phyloP scores from a whole-genome alignment of 208 protist genomes.

The Acanthamoeba castellanii region DNA sequence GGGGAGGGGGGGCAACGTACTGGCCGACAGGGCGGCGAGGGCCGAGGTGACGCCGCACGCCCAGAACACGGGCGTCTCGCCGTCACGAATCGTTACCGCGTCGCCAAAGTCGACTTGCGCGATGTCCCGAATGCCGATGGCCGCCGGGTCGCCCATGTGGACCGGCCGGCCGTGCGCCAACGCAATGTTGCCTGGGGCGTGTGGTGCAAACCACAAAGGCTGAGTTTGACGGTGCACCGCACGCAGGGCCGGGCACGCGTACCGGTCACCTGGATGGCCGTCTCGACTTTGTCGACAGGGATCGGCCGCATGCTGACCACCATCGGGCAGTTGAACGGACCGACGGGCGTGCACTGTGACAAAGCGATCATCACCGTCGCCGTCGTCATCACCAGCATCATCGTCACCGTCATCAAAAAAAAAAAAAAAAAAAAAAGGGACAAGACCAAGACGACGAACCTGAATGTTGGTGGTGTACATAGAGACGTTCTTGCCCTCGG shows the following conservation, averaged over 20 bases:
- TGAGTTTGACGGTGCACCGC: neutral
- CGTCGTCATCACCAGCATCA: neutral
- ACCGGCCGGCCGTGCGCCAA: constrained; percentile 66
- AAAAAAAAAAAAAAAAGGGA: no score
- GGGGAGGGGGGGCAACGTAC: neutral
- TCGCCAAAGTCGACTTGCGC: constrained; percentile 76
- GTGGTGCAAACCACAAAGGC: neutral
- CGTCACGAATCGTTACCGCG: constrained; percentile 38
- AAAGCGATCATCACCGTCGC: neutral
- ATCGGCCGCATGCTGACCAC: constrained; percentile 74
- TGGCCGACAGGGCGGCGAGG: constrained; percentile 57
- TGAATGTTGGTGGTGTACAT: constrained; percentile 80
- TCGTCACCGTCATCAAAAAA: no score
- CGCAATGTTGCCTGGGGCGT: neutral
- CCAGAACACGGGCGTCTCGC: constrained; percentile 78
- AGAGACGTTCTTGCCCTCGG: constrained; percentile 76
- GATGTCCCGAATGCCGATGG: constrained; percentile 76
- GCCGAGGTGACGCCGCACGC: constrained; percentile 70
- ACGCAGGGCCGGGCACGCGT: neutral
- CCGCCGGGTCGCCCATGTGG: constrained; percentile 70
- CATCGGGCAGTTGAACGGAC: constrained; percentile 61
- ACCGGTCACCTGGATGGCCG: constrained; percentile 46
- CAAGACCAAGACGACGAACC: neutral
- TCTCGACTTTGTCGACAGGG: constrained; percentile 33
- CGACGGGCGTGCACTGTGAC: constrained; percentile 50